Percentiles rank a stretch among this genome's conserved stretches.
Conservation (phyloP, 345 rosid genomes). For the Eucalyptus victrix region DNA sequence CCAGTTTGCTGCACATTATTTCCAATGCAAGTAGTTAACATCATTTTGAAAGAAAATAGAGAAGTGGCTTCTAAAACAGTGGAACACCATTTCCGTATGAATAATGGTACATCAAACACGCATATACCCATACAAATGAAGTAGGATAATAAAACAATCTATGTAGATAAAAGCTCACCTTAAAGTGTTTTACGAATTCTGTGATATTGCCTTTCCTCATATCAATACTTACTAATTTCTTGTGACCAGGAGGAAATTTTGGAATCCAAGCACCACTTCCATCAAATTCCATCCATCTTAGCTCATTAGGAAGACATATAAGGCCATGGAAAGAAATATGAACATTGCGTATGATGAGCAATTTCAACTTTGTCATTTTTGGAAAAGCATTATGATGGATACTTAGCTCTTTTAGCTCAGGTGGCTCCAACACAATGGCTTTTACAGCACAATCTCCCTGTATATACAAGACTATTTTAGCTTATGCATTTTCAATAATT, state of each 20-base stretch:
- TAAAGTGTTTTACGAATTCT: no score
- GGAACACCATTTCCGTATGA: no score
- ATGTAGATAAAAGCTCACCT: neutral
- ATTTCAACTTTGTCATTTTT: neutral
- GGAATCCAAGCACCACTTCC: no score
- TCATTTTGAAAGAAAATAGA: no score
- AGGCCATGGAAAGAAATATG: neutral
- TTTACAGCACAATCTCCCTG: neutral
- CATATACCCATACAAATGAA: neutral
- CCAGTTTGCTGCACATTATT: no score
- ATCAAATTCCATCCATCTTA: neutral
- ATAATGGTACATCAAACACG: neutral
- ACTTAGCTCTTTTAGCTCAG: no score
- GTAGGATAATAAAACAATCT: neutral
- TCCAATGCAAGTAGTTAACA: no score
- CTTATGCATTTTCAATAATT: no score
- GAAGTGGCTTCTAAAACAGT: rapidly evolving
- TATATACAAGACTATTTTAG: rapidly evolving
- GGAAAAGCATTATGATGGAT: neutral
- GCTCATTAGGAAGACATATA: neutral
- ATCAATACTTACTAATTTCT: no score
- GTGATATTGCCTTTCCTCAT: no score
- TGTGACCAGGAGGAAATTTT: no score
- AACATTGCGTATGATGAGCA: neutral
- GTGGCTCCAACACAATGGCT: neutral